Evolutionary conservation across 2,329 filamentous ascomycete genomes (phyloP).

Genomic region (Neonectria hederae): DNA sequence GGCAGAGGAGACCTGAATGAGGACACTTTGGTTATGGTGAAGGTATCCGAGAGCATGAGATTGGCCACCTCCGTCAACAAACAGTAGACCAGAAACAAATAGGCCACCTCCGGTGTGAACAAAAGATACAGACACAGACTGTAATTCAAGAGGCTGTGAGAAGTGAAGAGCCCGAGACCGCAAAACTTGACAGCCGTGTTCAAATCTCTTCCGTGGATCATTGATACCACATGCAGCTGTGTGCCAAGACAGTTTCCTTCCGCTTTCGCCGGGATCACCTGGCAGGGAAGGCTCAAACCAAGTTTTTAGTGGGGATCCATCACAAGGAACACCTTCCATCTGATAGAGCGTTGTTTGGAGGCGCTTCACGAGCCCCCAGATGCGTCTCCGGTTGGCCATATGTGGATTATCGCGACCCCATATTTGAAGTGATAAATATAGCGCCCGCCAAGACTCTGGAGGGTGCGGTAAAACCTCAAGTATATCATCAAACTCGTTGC

Average conservation of each 20-base stretch:
- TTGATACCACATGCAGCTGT: slow-evolving; percentile 16
- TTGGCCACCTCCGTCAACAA: slow-evolving; percentile 10
- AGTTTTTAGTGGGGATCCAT: neutral
- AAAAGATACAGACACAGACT: slow-evolving; percentile 20
- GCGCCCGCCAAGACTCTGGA: slow-evolving; percentile 21
- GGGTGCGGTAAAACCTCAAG: slow-evolving; percentile 4
- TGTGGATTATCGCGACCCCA: neutral
- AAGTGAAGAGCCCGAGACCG: slow-evolving; percentile 6
- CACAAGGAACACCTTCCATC: slow-evolving; percentile 17
- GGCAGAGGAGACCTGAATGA: neutral
- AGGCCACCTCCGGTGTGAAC: neutral
- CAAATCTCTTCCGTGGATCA: neutral
- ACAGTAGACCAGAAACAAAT: slow-evolving; percentile 23
- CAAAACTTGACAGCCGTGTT: slow-evolving; percentile 12
- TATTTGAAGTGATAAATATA: slow-evolving; percentile 13
- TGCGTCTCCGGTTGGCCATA: slow-evolving; percentile 24
- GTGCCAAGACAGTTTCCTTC: neutral
- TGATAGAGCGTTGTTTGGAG: slow-evolving; percentile 12
- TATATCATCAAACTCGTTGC: slow-evolving; percentile 21
- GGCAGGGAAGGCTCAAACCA: slow-evolving; percentile 14
- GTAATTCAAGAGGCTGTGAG: neutral
- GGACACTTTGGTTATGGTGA: neutral
- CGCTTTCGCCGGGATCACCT: neutral
- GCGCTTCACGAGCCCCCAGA: slow-evolving; percentile 5
- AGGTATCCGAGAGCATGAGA: slow-evolving; percentile 22